Percentiles rank a stretch among this genome's conserved stretches.
Evolutionary conservation across 176 grass and related monocot species (phyloP).

Genomic region (Ampelocalamus luodianensis): DNA sequence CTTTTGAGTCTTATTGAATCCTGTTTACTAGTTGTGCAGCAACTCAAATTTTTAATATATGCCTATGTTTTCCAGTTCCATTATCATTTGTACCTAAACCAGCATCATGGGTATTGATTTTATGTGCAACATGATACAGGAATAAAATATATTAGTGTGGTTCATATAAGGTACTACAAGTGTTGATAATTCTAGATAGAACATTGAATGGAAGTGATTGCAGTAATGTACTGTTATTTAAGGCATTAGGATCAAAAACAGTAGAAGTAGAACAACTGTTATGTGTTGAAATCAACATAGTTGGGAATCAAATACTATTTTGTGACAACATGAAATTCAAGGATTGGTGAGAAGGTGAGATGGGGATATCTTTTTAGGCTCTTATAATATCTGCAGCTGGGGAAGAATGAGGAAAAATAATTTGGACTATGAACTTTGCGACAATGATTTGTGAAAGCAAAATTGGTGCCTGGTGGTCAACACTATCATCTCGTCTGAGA

Average conservation of each 20-base stretch:
- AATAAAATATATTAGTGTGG: neutral
- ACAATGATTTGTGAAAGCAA: neutral
- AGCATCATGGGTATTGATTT: neutral
- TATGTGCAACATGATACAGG: too few relatives aligned
- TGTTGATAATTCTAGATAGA: neutral
- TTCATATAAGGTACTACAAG: neutral
- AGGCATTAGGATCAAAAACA: neutral
- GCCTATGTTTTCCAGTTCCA: neutral
- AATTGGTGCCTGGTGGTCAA: neutral
- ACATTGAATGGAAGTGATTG: neutral
- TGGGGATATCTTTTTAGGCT: neutral
- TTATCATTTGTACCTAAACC: neutral
- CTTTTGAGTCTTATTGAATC: neutral
- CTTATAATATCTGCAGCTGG: neutral
- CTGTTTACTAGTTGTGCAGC: neutral
- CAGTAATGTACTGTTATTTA: neutral
- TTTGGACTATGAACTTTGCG: neutral
- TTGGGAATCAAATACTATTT: neutral
- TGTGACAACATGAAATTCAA: neutral
- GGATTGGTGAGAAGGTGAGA: neutral
- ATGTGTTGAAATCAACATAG: neutral
- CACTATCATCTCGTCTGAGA: neutral
- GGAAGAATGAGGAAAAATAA: constrained; percentile 17
- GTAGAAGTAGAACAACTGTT: constrained; percentile 1
- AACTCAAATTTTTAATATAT: neutral